A percentile compares a stretch with the other conserved stretches of the same genome.
These are phyloP conservation scores for Phanerochaete carnosa DNA, from an alignment of 768 basidiomycete genomes.

Conservation along the genomic window DNA sequence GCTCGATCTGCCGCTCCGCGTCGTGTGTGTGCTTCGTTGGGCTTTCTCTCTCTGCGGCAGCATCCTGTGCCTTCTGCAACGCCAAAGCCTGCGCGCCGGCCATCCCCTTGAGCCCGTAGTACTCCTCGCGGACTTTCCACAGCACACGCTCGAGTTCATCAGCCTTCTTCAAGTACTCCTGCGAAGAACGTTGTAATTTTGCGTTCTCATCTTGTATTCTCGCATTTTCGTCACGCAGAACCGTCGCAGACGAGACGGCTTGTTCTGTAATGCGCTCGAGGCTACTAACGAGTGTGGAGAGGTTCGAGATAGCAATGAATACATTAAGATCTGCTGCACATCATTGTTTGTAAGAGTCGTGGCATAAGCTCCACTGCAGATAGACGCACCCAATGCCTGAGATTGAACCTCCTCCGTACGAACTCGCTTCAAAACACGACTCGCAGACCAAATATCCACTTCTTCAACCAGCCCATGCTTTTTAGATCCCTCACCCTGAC, in stretches of 20 bases:
- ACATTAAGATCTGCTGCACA: background rate
- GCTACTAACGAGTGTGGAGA: background rate
- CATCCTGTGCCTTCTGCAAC: too few relatives aligned
- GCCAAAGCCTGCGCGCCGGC: background rate
- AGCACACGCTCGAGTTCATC: background rate
- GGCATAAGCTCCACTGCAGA: background rate
- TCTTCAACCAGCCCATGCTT: background rate
- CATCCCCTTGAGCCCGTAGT: background rate
- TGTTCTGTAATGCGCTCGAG: background rate
- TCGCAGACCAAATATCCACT: background rate
- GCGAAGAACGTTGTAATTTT: background rate
- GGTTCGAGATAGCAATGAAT: background rate
- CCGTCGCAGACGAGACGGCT: too few relatives aligned
- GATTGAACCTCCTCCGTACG: background rate
- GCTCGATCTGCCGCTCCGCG: background rate
- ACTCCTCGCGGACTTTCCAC: background rate
- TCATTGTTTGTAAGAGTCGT: background rate
- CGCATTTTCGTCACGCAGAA: too few relatives aligned
- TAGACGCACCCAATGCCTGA: background rate
- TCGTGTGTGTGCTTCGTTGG: too few relatives aligned
- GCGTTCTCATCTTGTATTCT: background rate
- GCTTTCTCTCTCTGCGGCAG: too few relatives aligned
- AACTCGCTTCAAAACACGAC: background rate
- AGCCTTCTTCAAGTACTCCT: background rate
- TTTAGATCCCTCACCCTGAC: background rate